Percentiles rank a stretch among this genome's conserved stretches.
phyloP scores from a whole-genome alignment of 352 stramenopile species.

The Phytophthora crassamura region DNA sequence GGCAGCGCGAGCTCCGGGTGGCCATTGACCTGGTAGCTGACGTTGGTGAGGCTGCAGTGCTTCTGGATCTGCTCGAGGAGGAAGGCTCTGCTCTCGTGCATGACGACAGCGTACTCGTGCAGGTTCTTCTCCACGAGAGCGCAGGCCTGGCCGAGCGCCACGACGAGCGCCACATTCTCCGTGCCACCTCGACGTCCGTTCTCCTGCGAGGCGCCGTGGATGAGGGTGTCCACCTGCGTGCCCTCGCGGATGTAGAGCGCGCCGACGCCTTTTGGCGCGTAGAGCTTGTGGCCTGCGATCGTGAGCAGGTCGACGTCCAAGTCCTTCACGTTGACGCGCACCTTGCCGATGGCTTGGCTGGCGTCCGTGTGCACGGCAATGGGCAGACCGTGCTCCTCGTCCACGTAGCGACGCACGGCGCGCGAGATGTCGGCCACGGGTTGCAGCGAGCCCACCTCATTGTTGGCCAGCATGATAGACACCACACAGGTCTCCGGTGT shows the following conservation, averaged over 20 bases:
- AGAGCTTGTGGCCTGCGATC: conserved; percentile 98
- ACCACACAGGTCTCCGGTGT: conserved; percentile 91
- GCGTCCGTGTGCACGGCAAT: conserved; percentile 98
- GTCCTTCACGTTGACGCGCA: conserved; percentile 83
- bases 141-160: conserved; percentile 92
- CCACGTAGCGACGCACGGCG: conserved; percentile 44
- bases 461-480: conserved; percentile 99
- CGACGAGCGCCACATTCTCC: conserved; percentile 96
- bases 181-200: conserved; percentile 93
- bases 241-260: conserved; percentile 75
- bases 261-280: conserved; percentile 94
- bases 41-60: conserved; percentile 45
- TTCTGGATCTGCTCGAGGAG: conserved; percentile 63
- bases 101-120: conserved; percentile 66
- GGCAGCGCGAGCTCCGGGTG: conserved; percentile 87
- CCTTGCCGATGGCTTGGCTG: conserved; percentile 96
- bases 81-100: conserved; percentile 68
- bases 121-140: conserved; percentile 75
- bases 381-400: conserved; percentile 29
- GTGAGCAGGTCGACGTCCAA: conserved; percentile 95
- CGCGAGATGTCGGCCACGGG: conserved; percentile 91
- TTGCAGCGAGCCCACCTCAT: conserved; percentile 97
- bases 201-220: conserved; percentile 95
- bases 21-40: conserved; percentile 87
- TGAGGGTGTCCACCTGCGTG: conserved; percentile 68